Percentiles rank a stretch among this genome's conserved stretches.
These are phyloP conservation scores for Chenopodium suecicum DNA, from an alignment of 148 eudicot species.

Conservation along the genomic window DNA sequence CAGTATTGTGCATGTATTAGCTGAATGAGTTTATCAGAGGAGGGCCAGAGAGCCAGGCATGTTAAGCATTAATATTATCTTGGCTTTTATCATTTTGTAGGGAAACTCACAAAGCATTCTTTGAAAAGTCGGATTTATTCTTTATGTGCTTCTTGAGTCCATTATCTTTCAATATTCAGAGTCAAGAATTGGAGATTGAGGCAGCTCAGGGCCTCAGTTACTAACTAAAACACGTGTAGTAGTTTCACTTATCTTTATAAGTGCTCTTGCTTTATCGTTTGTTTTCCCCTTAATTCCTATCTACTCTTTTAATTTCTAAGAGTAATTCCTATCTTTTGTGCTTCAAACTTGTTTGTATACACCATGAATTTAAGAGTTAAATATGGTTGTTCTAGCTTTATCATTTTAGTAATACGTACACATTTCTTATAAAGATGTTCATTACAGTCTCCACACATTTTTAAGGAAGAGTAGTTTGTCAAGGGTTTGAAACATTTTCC, in stretches of 20 bases:
- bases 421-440: too few species aligned
- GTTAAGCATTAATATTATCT: background rate
- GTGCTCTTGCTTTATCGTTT: background rate
- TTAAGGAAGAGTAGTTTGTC: too few species aligned
- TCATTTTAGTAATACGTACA: background rate
- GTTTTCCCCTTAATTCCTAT: background rate
- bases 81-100: constrained; percentile 35
- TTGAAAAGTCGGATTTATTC: constrained; percentile 70
- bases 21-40: background rate
- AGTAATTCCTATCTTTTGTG: background rate
- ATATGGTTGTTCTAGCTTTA: background rate
- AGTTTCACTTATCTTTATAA: background rate
- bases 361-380: background rate
- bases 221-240: background rate
- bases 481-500: background rate
- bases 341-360: background rate
- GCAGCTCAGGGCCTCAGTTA: constrained; percentile 58
- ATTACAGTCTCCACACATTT: too few species aligned
- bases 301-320: too few species aligned
- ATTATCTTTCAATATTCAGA: constrained; percentile 63
- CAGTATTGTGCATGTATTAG: background rate
- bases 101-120: constrained; percentile 70
- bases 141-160: constrained; percentile 75
- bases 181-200: constrained; percentile 77
- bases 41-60: background rate